phyloP scores from a whole-genome alignment of 2,329 filamentous ascomycete genomes.

The Aspergillus chevalieri region DNA sequence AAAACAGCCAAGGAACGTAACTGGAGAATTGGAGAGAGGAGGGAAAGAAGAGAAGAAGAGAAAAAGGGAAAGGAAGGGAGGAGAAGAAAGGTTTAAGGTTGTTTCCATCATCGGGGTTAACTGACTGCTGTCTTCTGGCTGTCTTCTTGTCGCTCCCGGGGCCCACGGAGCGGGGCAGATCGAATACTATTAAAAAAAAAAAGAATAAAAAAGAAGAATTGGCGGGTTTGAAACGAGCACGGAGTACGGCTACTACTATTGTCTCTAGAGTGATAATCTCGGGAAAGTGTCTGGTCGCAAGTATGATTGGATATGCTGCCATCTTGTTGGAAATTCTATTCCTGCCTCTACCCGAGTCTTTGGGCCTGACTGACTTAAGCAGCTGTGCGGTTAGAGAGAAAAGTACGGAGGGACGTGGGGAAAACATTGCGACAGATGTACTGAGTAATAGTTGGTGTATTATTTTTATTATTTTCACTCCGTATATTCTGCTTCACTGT shows the following conservation, averaged over 20 bases:
- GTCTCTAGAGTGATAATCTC: no score
- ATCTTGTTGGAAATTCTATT: no score
- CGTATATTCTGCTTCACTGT: not conserved
- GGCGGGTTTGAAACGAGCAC: not conserved
- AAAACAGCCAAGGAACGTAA: not conserved
- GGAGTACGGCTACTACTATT: not conserved
- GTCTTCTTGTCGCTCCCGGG: not conserved
- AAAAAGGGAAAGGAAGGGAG: not conserved
- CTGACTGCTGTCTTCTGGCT: not conserved
- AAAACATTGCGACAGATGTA: no score
- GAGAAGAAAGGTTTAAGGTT: not conserved
- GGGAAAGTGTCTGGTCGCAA: no score
- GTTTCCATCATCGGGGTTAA: not conserved
- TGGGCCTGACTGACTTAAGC: not conserved
- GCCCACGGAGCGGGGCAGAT: not conserved
- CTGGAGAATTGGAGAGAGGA: constrained; percentile 1
- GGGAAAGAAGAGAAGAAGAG: not conserved
- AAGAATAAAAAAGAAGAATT: constrained; percentile 2
- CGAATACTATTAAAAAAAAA: not conserved
- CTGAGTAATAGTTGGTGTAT: no score
- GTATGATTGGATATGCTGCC: not conserved
- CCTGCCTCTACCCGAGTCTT: not conserved
- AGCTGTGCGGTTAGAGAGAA: not conserved
- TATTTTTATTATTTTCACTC: no score
- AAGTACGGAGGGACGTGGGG: not conserved